Base-by-base conservation (phyloP, 352 stramenopile species). In the Phytophthora boehmeriae region DNA sequence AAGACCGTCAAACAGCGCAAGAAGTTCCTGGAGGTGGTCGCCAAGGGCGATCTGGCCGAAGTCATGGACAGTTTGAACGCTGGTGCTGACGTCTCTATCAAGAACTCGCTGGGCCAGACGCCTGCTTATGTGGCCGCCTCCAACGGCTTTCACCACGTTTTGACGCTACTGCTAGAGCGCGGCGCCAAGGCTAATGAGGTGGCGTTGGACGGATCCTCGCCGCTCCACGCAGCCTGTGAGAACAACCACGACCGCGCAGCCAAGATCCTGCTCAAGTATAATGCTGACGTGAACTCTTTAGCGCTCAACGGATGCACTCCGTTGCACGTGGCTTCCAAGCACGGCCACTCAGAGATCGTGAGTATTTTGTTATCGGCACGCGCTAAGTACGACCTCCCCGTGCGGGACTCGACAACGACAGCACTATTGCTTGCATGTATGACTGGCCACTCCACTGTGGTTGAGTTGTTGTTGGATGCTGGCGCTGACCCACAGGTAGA, bases 401-500 rank as follows among this genome's bases (percentile, higher is more conserved):
- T 83, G 5, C 56, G 59, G 35, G 59, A 77, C 28, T 72, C 71
- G 35, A 63, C 75, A 17, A 79, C 84, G 19, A 93, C 87, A 22
- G 76, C 87, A 27, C 69, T 95, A 34, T 82, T 95, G 81, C 68
- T 93, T 36, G 83, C 87, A 36, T 78, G 75, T 23, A 73, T 75
- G 54, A 58, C 68, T 19, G 82, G 84, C 52, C 72, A 85, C 52
- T 68, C 77, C 1, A 79, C 76, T 28, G 72, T 94, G 16, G 78
- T 91, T 11, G 84, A 93, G 66, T 55, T 83, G 51, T 66, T 95
- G 42, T 62, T 95, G 45, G 83, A 93, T 54, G 72, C 67, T 10
- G 83, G 83, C 14, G 87, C 87, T 6, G 87, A 95, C 55, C 80
- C 83, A 17, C 77, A 93, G 62, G 76, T 74, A 1, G 87, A 95